Base-by-base conservation (phyloP, 164 flowering plant species). In the Brasenia schreberi region DNA sequence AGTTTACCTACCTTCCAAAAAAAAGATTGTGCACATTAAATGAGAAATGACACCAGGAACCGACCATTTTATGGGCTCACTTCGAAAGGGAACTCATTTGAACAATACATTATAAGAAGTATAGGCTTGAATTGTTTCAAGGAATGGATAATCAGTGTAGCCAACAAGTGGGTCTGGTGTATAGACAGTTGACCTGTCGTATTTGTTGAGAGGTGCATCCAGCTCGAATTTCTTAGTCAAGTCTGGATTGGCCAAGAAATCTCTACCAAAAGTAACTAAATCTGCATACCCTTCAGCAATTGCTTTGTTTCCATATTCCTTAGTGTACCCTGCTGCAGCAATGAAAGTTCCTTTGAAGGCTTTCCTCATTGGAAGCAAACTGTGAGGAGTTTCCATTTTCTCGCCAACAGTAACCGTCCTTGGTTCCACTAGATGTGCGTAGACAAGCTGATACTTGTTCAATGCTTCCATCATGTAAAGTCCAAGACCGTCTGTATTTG, bases 191-290 rank as follows among this genome's bases (percentile, higher is more conserved):
- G 12, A 17, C 44, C 71, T 64, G 43, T 75, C 6, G n/a, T 75
- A 75, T 64, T 64, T 75, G 65, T 69, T 75, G 12, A 69, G 73
- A 11, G 73, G 73, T 7, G 70, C 73, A 63, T 64, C 33, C 6
- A 72, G 65, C 14, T 64, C 64, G 10, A 72, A 75, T 14, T 71
- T 45, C 67, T 39, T 66, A 2, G 73, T 72, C 53, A 72, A 64
- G 64, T 75, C 72, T 6, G 75, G 78, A 27, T 75, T 75, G 11
- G 72, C 62, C 58, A 75, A 33, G 75, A 72, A 72, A 63, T 18
- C 53, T 14, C 65, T 62, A 33, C 78, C 78, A 43, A 43, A 72
- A 0, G 72, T 70, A 18, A 69, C 69, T 10, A 69, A 63, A 69
- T 72, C 78, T 12, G 63, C 63, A 19, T 33, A 61, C 59, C 61